These are phyloP conservation scores for Lentinula aciculospora DNA, from an alignment of 768 basidiomycete species.

Conservation along the genomic window DNA sequence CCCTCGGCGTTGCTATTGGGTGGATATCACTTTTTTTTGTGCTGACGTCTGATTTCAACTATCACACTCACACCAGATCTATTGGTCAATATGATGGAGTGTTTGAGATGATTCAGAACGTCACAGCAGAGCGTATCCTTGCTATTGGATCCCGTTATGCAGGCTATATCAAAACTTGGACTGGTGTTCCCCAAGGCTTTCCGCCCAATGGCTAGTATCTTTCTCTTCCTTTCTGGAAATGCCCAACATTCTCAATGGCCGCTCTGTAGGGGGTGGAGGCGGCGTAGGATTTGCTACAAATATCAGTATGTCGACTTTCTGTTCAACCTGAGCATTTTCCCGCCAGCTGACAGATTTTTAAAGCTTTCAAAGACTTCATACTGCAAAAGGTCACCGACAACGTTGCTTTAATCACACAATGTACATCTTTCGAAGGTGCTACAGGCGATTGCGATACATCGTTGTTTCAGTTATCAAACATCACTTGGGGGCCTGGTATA, in stretches of 20 bases:
- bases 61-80: not conserved
- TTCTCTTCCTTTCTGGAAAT: not conserved
- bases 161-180: conserved; percentile 31
- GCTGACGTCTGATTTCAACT: not conserved
- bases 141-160: conserved; percentile 19
- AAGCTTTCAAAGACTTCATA: conserved; percentile 22
- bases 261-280: conserved; percentile 23
- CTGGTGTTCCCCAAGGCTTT: conserved; percentile 15
- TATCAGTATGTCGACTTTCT: conserved; percentile 13
- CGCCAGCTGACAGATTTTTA: not conserved
- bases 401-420: conserved; percentile 20
- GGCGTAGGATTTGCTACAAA: conserved; percentile 25
- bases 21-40: not conserved
- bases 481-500: conserved; percentile 22
- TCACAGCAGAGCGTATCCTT: conserved; percentile 21
- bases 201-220: conserved; percentile 24
- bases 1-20: conserved; percentile 34
- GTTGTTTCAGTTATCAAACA: conserved; percentile 25
- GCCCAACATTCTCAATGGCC: not conserved
- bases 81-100: conserved; percentile 30
- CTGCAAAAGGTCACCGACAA: conserved; percentile 16
- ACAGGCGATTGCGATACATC: conserved; percentile 28
- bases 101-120: conserved; percentile 26
- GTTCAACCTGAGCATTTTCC: not conserved
- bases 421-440: conserved; percentile 26